Base-by-base conservation (phyloP, 2,329 filamentous ascomycete genomes). In the Fusarium palustre region DNA sequence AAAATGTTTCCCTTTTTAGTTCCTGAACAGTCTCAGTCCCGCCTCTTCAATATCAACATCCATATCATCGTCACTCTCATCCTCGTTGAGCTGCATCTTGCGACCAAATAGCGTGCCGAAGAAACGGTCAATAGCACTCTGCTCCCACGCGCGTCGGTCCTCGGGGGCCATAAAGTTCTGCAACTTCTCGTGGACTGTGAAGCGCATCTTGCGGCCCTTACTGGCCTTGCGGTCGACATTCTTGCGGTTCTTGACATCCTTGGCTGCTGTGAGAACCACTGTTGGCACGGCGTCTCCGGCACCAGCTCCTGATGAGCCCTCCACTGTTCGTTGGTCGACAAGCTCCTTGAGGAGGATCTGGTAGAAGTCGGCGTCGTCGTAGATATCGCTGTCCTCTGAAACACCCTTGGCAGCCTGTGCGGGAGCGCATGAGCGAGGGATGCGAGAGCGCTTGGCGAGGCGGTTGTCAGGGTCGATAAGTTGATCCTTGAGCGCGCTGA, bases 91-190 rank as follows among this genome's bases (percentile, higher is more conserved):
- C 72, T 85, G 82, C 76, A 91, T 85, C 77, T 88, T 90, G 74
- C 91, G 89, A 0, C 92, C 92, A 68, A 95, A 88, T 68, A 94
- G 79, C 28, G 90, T 91, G 16, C 89, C 89, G 76, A 94, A 94
- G 78, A 95, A 88, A 59, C 88, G 81, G 73, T 96, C 92, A 62
- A 93, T 88, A 57, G 94, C 93, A 63, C 88, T 86, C 70, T 91
- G 89, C 66, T 92, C 92, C 96, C 96, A 99, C 18, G 79, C 81
- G 5, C 91, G 86, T 55, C 92, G 85, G 77, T 97, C 92, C 78
- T 97, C 93, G 0, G 94, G 90, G 13, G 94, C 94, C 94, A 97
- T 97, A 77, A 98, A 98, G 79, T 97, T 97, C 82, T 97, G 93
- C 76, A 99, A 80, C 83, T 98, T 98, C 83, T 98, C 95, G 77